Conservation (phyloP, 1,139 yeast genomes). For the Trichomonascaceae sp. region DNA sequence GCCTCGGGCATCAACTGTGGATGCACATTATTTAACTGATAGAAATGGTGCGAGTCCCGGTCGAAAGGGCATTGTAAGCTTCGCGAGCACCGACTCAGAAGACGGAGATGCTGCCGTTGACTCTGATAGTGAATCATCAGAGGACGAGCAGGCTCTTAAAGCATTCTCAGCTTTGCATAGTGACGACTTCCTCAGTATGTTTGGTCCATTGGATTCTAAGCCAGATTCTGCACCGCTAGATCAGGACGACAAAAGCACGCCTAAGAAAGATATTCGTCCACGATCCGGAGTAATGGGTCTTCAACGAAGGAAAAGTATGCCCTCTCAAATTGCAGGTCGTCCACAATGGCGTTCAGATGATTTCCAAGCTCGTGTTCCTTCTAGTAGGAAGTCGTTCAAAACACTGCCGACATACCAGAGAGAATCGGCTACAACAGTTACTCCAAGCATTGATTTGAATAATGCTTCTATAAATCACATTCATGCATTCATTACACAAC, state of each 20-base stretch:
- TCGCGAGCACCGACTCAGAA: slow-evolving; percentile 10
- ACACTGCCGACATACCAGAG: slow-evolving; percentile 4
- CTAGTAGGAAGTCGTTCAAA: slow-evolving; percentile 2
- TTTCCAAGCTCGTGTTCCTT: not conserved
- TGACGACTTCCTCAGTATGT: slow-evolving; percentile 11
- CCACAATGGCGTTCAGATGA: slow-evolving; percentile 3
- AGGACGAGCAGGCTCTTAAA: slow-evolving; percentile 26
- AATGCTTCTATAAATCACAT: slow-evolving; percentile 40
- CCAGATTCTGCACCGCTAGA: not conserved
- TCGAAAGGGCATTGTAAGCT: not conserved
- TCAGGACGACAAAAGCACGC: not conserved
- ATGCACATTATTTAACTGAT: not conserved
- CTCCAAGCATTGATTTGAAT: slow-evolving; percentile 31
- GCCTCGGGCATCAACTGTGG: slow-evolving; percentile 17
- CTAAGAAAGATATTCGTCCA: not conserved
- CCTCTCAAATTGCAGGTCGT: slow-evolving; percentile 6
- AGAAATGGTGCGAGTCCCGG: not conserved
- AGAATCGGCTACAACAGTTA: slow-evolving; percentile 9
- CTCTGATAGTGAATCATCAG: slow-evolving; percentile 18
- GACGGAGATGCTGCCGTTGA: slow-evolving; percentile 14
- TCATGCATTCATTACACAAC: slow-evolving; percentile 49
- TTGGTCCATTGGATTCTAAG: slow-evolving; percentile 13
- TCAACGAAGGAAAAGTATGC: slow-evolving; percentile 23
- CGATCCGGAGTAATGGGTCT: slow-evolving; percentile 5
- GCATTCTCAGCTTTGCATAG: slow-evolving; percentile 21